phyloP scores from a whole-genome alignment of 257 asterid genomes.

The Cinchona pubescens region DNA sequence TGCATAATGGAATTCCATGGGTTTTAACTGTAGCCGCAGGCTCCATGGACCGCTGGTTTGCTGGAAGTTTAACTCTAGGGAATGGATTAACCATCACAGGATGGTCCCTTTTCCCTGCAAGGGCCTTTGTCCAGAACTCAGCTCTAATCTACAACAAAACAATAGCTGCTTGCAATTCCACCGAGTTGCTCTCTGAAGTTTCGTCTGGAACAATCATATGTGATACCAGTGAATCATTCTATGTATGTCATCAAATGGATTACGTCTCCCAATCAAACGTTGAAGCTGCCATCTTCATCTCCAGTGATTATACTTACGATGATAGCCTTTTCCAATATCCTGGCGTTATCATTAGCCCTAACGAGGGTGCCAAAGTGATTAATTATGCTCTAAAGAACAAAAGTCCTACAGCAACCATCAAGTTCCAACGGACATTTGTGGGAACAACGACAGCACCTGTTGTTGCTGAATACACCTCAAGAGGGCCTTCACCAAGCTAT shows the following conservation, averaged over 20 bases:
- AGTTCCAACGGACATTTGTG: constrained; percentile 33
- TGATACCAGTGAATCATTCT: constrained; percentile 1
- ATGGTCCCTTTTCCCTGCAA: constrained; percentile 34
- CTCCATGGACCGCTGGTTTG: constrained; percentile 34
- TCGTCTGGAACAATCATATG: constrained; percentile 23
- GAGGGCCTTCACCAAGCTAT: constrained; percentile 40
- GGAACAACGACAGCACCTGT: constrained; percentile 32
- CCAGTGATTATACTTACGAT: constrained; percentile 4
- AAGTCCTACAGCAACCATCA: constrained; percentile 19
- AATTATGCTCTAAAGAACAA: constrained; percentile 9
- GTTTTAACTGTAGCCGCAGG: constrained; percentile 32
- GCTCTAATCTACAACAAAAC: constrained; percentile 27
- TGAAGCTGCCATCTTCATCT: constrained; percentile 18
- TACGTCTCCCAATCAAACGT: neutral
- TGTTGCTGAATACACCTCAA: constrained; percentile 26
- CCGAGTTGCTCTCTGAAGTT: neutral
- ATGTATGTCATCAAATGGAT: neutral
- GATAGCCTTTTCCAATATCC: neutral
- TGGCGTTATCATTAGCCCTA: constrained; percentile 20
- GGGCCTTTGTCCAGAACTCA: constrained; percentile 4
- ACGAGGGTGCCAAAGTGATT: constrained; percentile 14
- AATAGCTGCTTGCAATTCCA: constrained; percentile 29
- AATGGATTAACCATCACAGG: constrained; percentile 29
- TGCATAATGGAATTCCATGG: constrained; percentile 45
- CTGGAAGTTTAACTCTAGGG: constrained; percentile 35